A percentile compares a stretch with the other conserved stretches of the same genome.
phyloP scores from a whole-genome alignment of 257 asterid genomes.

The Cruciata laevipes region DNA sequence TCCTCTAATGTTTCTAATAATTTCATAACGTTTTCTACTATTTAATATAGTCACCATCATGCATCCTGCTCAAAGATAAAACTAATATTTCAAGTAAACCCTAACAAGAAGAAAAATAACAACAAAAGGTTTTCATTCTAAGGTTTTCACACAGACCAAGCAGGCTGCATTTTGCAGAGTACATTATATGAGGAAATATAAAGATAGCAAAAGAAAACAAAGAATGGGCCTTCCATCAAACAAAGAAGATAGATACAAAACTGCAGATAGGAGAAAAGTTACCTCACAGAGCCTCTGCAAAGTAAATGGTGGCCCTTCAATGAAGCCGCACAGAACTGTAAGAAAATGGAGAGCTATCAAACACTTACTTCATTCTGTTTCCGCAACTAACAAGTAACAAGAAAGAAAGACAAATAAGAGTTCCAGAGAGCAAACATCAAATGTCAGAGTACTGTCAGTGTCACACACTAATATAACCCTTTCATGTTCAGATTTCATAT shows the following conservation, averaged over 20 bases:
- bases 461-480: not conserved
- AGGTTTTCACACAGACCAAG: too few species aligned
- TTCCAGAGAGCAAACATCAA: not conserved
- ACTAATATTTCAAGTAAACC: not conserved
- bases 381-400: too few species aligned
- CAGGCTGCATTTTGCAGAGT: not conserved
- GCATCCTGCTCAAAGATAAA: not conserved
- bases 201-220: not conserved
- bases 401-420: not conserved
- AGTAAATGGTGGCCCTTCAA: conserved; percentile 94
- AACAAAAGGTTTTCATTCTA: too few species aligned
- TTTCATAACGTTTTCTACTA: too few species aligned
- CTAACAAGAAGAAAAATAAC: not conserved
- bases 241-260: not conserved
- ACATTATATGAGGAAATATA: not conserved
- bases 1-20: too few species aligned
- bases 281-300: conserved; percentile 98
- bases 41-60: not conserved
- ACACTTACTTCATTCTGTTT: not conserved
- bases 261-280: not conserved
- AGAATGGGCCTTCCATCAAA: not conserved
- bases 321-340: conserved; percentile 81
- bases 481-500: not conserved
- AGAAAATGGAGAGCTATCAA: conserved; percentile 4
- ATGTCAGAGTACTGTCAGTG: too few species aligned